These are phyloP conservation scores for Penicillium hesseltinei DNA, from an alignment of 2,329 filamentous ascomycete species.

Conservation along the genomic window DNA sequence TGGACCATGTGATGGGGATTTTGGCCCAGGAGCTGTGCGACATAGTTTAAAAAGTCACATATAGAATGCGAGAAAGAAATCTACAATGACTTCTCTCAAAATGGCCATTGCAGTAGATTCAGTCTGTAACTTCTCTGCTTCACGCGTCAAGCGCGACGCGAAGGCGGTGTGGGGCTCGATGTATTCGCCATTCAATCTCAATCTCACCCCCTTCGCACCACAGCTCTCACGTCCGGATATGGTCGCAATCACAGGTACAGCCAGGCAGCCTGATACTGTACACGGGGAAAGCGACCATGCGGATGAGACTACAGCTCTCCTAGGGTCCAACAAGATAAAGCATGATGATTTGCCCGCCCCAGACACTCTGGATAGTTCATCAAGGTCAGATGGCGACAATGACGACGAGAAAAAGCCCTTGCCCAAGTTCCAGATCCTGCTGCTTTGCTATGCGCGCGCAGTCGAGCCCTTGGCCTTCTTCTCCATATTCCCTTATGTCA, in stretches of 20 bases:
- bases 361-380: neutral
- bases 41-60: neutral
- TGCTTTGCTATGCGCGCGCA: slow-evolving; percentile 70
- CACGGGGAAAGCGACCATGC: slow-evolving; percentile 1
- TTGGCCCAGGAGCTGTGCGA: neutral
- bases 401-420: slow-evolving; percentile 50
- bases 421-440: slow-evolving; percentile 63
- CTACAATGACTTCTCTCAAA: neutral
- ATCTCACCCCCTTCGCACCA: neutral
- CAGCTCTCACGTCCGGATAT: neutral
- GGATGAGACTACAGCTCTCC: slow-evolving; percentile 20
- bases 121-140: too few species aligned
- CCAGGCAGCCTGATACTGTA: neutral
- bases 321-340: slow-evolving; percentile 3
- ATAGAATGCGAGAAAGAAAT: too few species aligned
- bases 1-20: neutral
- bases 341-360: neutral
- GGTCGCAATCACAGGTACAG: neutral
- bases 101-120: neutral
- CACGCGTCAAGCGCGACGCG: neutral
- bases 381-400: neutral
- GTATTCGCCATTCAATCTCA: neutral
- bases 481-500: slow-evolving; percentile 77
- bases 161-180: neutral
- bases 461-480: slow-evolving; percentile 82